Evolutionary conservation across 306 rosid genomes (phyloP), one percentile per base, ranked within the genome.

Genomic region (Carpinus viminea): DNA sequence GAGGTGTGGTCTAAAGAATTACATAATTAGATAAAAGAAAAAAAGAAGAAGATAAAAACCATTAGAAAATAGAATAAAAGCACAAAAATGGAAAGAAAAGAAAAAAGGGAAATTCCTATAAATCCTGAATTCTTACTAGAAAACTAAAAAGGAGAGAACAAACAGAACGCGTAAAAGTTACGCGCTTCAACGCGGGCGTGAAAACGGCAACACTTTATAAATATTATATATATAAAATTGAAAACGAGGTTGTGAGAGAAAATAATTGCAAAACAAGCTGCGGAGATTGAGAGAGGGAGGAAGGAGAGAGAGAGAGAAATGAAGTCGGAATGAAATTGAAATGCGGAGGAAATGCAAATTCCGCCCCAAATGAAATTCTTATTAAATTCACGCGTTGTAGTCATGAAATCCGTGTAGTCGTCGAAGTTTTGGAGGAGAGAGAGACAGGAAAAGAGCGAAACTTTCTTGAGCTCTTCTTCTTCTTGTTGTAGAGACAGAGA

Each of bases 311-410:
- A 68, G 38, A 55, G n/a, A 21, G 43, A 88, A 83, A 92, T 90
- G 97, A 85, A 78, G 97, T 94, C 98, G 97, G 98, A 94, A 94
- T 94, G 94, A 94, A 92, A 94, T 92, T 90, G 89, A 94, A 92
- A 93, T 91, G 86, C 72, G 20, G 16, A 26, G 31, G 31, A 91
- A 91, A 93, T 93, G 85, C 84, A 86, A 88, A 17, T 91, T 86
- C 82, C 59, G 8, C 18, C 41, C 54, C 18, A 86, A 89, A 85
- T 83, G 88, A 84, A 82, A 79, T 87, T 79, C 76, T 79, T 85
- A 90, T 86, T 92, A 89, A 90, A 88, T 90, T 88, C 93, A 93
- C 98, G 92, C 96, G 90, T 87, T 78, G 79, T 57, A 83, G 85
- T 87, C 91, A 86, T 83, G 96, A 88, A 87, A 90, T 93, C 93